Base-by-base conservation (phyloP, 2,329 filamentous ascomycete species). In the Pezicula carpinea region DNA sequence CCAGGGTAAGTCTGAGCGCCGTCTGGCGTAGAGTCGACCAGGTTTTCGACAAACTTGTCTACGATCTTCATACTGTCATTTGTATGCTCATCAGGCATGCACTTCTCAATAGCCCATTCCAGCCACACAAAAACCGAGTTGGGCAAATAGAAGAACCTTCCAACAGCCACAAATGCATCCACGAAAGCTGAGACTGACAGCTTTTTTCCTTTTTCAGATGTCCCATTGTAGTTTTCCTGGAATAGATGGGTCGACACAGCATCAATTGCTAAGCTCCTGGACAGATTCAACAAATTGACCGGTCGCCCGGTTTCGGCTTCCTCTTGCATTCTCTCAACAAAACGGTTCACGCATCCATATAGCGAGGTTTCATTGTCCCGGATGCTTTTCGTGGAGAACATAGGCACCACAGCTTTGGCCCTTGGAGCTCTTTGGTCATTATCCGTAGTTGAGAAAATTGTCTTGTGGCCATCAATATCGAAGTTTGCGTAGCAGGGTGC, bases 211-310 rank as follows among this genome's bases (percentile, higher is more conserved):
- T 57, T 59, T 21, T 59, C 54, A 5, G 56, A 54, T 1, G 56
- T 56, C 5, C 70, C 74, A 10, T 75, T 70, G 57, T 79, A 82
- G 10, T 68, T 66, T 43, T 69, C 64, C 1, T 67, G 67, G 49
- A 81, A 78, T 1, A 81, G 62, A 62, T 80, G 78, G 4, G 68
- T 69, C 3, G 71, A 73, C 1, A 80, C 73, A 4, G 70, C 71
- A 61, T 82, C 78, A 3, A 80, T 62, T 5, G 77, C 74, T 50
- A 80, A 58, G 23, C 68, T 69, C 41, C 76, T 65, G 3, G 69
- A 61, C 21, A 77, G 50, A 52, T 76, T 72, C 44, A 81, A 59
- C 7, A 80, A 60, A 56, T 79, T 70, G 18, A 76, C 66, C 2
- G 61, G 54, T 4, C 59, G 54, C n/a, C 54, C 57, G n/a, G 51